Evolutionary conservation across 176 grass and related monocot species (phyloP).

Genomic region (maize (Zea mays)): Zm-B73-REFERENCE-NAM-5.0 NC_050098.1:115808501-115809000

Average conservation of each 20-base stretch:
- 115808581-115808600: neutral
- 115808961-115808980: conserved; percentile 1
- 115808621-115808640: conserved; percentile 25
- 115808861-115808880: conserved; percentile 45
- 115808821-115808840: conserved; percentile 5
- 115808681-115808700: conserved; percentile 55
- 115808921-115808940: neutral
- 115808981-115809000: conserved; percentile 34
- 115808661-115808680: conserved; percentile 38
- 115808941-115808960: neutral
- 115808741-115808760: neutral
- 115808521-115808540: conserved; percentile 1
- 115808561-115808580: neutral
- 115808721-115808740: conserved; percentile 29
- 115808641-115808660: neutral
- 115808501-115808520: neutral
- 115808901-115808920: neutral
- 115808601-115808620: neutral
- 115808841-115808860: conserved; percentile 34
- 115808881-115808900: neutral
- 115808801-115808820: conserved; percentile 13
- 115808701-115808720: conserved; percentile 36
- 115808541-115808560: neutral
- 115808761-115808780: conserved; percentile 27
- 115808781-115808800: conserved; percentile 30